These are phyloP conservation scores for Scalesia atractyloides DNA, from an alignment of 129 eudicot species.

Conservation along the genomic window DNA sequence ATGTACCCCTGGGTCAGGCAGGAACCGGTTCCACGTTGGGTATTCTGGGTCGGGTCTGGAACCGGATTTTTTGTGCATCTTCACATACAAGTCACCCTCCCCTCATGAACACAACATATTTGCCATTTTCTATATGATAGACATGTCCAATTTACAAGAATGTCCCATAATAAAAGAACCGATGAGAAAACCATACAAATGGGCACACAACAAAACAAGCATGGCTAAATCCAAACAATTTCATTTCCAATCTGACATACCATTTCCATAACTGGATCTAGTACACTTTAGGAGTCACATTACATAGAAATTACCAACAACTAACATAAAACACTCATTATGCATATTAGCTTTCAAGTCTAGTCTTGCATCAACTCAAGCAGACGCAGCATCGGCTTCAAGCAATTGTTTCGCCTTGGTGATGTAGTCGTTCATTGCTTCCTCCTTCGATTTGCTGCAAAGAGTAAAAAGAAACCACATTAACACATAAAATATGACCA, in stretches of 20 bases:
- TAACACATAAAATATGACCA: neutral
- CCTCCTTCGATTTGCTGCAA: conserved; percentile 79
- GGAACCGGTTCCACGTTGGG: too few species aligned
- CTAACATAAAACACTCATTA: conserved; percentile 16
- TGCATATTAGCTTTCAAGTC: conserved; percentile 7
- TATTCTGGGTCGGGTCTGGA: too few species aligned
- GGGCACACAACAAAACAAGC: conserved; percentile 6
- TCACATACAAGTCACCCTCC: neutral
- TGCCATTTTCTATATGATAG: neutral
- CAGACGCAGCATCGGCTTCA: conserved; percentile 52
- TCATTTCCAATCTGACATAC: conserved; percentile 19
- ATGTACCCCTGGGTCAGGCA: too few species aligned
- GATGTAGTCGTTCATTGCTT: conserved; percentile 90
- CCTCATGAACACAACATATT: neutral
- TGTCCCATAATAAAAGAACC: too few species aligned
- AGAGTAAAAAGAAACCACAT: neutral
- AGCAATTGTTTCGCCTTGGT: conserved; percentile 92
- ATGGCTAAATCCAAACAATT: conserved; percentile 21
- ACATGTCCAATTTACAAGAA: neutral
- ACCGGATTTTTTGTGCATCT: too few species aligned
- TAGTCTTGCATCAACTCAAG: neutral
- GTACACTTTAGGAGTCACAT: conserved; percentile 26
- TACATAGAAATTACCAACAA: conserved; percentile 32
- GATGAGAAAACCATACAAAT: neutral
- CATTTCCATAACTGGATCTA: conserved; percentile 39